Percentiles rank a stretch among this genome's conserved stretches.
Evolutionary conservation across 495 filamentous ascomycete genomes (phyloP).

Genomic region (Daldinia caldariorum): DNA sequence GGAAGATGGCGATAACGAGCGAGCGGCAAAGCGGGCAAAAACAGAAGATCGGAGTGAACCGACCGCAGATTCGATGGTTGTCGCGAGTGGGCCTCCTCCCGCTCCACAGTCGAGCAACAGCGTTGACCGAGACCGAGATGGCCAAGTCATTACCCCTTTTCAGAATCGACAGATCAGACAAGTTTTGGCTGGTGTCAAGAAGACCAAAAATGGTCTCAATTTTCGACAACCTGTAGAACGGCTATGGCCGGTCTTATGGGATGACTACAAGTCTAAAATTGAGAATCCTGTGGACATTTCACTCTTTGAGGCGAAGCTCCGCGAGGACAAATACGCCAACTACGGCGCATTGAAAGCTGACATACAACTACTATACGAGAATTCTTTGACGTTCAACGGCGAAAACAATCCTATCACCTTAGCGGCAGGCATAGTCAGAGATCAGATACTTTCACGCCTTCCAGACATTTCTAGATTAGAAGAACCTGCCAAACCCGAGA

Average conservation of each 20-base stretch:
- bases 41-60: constrained; percentile 54
- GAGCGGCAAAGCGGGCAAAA: constrained; percentile 79
- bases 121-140: constrained; percentile 44
- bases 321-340: constrained; percentile 65
- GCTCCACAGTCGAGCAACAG: constrained; percentile 28
- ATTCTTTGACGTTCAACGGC: constrained; percentile 85
- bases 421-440: constrained; percentile 68
- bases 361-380: constrained; percentile 76
- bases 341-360: constrained; percentile 80
- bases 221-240: constrained; percentile 78
- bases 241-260: constrained; percentile 60
- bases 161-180: constrained; percentile 58
- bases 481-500: constrained; percentile 64
- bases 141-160: constrained; percentile 55
- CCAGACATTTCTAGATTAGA: constrained; percentile 54
- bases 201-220: constrained; percentile 75
- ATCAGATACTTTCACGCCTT: constrained; percentile 70
- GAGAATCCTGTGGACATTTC: constrained; percentile 82
- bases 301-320: constrained; percentile 82
- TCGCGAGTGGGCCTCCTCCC: constrained; percentile 26
- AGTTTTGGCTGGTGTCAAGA: constrained; percentile 76
- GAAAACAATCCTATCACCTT: constrained; percentile 73
- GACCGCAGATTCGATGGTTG: constrained; percentile 44
- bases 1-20: constrained; percentile 75
- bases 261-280: constrained; percentile 77